These are phyloP conservation scores for Trypanosoma avium DNA, from an alignment of 208 protist genomes.

Conservation along the genomic window DNA sequence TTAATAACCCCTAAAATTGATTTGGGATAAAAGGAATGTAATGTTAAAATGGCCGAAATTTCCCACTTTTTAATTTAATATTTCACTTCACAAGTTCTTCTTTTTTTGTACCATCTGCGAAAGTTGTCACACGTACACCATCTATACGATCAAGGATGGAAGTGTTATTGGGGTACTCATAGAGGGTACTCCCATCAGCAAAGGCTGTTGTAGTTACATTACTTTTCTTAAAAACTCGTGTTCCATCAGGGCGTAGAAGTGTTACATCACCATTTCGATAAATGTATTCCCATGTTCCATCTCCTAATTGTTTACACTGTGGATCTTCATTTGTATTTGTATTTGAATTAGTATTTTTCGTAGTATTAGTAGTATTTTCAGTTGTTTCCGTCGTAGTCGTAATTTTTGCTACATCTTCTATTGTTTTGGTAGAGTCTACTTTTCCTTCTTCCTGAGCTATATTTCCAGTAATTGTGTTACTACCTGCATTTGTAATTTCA, in stretches of 20 bases:
- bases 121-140: constrained; percentile 76
- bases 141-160: constrained; percentile 75
- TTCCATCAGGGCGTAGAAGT: constrained; percentile 45
- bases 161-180: constrained; percentile 75
- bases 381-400: neutral
- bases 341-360: neutral
- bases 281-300: constrained; percentile 79
- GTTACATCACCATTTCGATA: constrained; percentile 76
- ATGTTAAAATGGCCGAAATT: too few species aligned
- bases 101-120: constrained; percentile 63
- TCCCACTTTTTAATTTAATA: too few species aligned
- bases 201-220: constrained; percentile 68
- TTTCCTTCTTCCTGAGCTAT: constrained; percentile 16
- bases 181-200: constrained; percentile 63
- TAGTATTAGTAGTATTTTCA: neutral
- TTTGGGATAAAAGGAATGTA: too few species aligned
- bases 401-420: neutral
- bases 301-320: constrained; percentile 40
- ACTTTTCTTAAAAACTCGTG: constrained; percentile 56
- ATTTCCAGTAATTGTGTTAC: neutral
- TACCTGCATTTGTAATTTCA: constrained; percentile 18
- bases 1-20: too few species aligned
- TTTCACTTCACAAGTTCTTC: constrained; percentile 44
- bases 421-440: neutral
- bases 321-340: constrained; percentile 29